Conservation (phyloP, 208 protist genomes). For the Wallacemonas sp. region DNA sequence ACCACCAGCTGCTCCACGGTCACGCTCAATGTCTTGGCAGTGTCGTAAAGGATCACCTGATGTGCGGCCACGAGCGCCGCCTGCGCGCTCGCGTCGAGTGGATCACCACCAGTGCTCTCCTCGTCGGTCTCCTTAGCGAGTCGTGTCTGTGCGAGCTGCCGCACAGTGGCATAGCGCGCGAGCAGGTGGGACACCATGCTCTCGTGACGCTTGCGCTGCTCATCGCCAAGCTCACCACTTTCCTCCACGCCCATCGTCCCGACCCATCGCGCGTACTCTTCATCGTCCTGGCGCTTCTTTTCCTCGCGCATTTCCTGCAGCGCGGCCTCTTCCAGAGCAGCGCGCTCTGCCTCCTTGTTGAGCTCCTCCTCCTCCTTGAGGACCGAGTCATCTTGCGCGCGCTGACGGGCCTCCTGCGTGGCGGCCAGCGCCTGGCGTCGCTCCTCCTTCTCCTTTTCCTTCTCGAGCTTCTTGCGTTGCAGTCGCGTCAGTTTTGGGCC, state of each 20-base stretch:
- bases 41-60: slow-evolving; percentile 63
- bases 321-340: slow-evolving; percentile 42
- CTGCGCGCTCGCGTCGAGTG: neutral
- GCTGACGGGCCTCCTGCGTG: slow-evolving; percentile 34
- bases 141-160: slow-evolving; percentile 18
- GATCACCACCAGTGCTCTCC: neutral
- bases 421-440: slow-evolving; percentile 42
- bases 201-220: slow-evolving; percentile 35
- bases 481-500: slow-evolving; percentile 45
- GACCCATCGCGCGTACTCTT: slow-evolving; percentile 71
- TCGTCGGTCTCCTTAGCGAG: neutral
- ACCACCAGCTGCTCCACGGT: slow-evolving; percentile 61
- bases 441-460: slow-evolving; percentile 55
- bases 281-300: slow-evolving; percentile 50
- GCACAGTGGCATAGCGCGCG: slow-evolving; percentile 30
- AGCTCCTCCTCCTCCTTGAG: slow-evolving; percentile 26
- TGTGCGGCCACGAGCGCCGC: slow-evolving; percentile 18
- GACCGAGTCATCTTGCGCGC: slow-evolving; percentile 13
- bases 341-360: slow-evolving; percentile 34
- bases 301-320: slow-evolving; percentile 67
- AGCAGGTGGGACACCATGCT: slow-evolving; percentile 35
- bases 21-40: slow-evolving; percentile 48
- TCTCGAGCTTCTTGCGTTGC: slow-evolving; percentile 63
- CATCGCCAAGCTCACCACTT: slow-evolving; percentile 68
- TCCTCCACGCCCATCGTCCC: slow-evolving; percentile 64